Evolutionary conservation across 2,329 filamentous ascomycete genomes (phyloP), one percentile per base, ranked within the genome.

Genomic region (Pseudogymnoascus sp.): DNA sequence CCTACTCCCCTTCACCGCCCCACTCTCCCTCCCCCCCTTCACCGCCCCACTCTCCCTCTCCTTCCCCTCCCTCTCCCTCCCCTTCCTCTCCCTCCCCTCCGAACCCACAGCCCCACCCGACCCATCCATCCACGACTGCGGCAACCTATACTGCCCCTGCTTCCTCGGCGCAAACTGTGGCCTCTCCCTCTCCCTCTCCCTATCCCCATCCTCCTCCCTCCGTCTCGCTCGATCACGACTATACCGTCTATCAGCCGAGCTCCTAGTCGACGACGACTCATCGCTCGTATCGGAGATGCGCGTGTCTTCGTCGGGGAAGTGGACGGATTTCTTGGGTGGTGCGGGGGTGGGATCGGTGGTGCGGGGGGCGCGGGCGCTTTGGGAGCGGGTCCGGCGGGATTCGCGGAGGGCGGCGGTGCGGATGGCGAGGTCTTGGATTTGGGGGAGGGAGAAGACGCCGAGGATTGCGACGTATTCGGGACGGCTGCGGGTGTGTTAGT

Each of bases 401-500:
- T 69, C 71, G 36, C 80, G 75, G 4, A 79, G 72, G 11, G 75
- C 76, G n/a, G 68, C 48, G 1, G 71, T 72, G 4, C 75, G 73
- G 3, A 77, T 77, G 1, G 84, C 83, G 63, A 79, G 82, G 6
- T 81, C 76, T 19, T 76, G 75, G 41, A 88, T 80, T 48, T 87
- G 73, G 11, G 82, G 79, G 1, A 77, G 78, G 1, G 76, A 76
- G 2, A 87, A 75, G 13, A 80, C 76, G 4, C 85, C 85, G 0
- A 88, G 77, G 3, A 88, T 74, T 11, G 85, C 85, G 2, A 87
- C 83, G 65, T 84, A 87, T 1, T 82, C 79, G 0, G 83, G 84
- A 1, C 83, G 78, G 8, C 70, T 73, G 62, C 1, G 41, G 31
- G n/a, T 13, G 6, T 37, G 39, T 65, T 39, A 62, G 43, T 54